Evolutionary conservation across 768 basidiomycete genomes (phyloP), one percentile per base, ranked within the genome.

Genomic region (Collybia nuda): DNA sequence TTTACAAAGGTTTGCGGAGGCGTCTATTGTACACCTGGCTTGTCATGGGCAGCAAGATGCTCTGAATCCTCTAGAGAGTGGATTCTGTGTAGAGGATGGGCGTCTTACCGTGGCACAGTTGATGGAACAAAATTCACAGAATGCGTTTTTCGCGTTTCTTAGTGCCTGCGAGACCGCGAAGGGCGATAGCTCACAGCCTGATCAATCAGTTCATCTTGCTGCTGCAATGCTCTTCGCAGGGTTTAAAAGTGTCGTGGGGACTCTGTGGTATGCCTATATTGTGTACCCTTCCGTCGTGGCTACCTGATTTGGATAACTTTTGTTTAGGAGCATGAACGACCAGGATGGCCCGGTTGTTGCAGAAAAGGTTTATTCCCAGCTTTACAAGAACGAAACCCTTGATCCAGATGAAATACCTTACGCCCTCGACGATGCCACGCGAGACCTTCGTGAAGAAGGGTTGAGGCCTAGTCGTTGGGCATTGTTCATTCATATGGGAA

Each of bases 121-220:
- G 26, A 61, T 55, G 44, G 47, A 19, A 59, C 45, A 56, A 8
- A 26, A 53, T 51, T 32, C 62, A 46, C 45, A 54, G 6, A 19
- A 54, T 50, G 50, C 62, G 19, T 55, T 62, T 22, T 56, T 78
- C 17, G 76, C 72, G 1, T 72, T 75, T 55, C 67, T 78, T 8
- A 74, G 72, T 8, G 75, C 76, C 1, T 78, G 76, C 49, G 62
- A 77, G 49, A 77, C 72, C 9, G 72, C 70, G 1, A 62, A 51
- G 15, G 68, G 73, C 1, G 59, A 62, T 21, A 52, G 62, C 21
- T 44, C 52, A 3, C 54, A 56, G 15, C 46, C 63, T 17, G 63
- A 65, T 5, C 50, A 61, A 48, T 45, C 61, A 0, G 55, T 75
- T 3, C 68, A 71, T 61, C 56, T 76, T 2, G 67, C 72, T 0